Evolutionary conservation across 1,284 basidiomycete genomes (phyloP).

Genomic region (Boletus hoseneyae): DNA sequence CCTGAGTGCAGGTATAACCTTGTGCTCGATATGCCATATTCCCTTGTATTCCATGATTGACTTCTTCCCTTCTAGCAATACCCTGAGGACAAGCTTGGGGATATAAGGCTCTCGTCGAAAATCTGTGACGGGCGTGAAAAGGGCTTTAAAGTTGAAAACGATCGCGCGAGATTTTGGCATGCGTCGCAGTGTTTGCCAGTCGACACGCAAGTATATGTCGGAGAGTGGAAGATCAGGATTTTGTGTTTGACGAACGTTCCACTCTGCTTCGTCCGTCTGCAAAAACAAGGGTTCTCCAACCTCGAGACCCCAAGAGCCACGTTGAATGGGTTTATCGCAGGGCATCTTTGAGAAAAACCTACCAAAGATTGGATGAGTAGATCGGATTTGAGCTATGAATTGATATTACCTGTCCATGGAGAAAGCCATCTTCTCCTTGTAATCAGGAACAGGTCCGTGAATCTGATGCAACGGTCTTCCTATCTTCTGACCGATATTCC

Average conservation of each 20-base stretch:
- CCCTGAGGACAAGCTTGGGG: slow-evolving; percentile 41
- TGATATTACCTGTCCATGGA: slow-evolving; percentile 47
- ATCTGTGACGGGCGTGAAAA: slow-evolving; percentile 46
- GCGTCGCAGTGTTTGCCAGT: slow-evolving; percentile 53
- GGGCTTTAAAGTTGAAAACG: slow-evolving; percentile 49
- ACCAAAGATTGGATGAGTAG: background rate
- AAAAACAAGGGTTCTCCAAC: slow-evolving; percentile 45
- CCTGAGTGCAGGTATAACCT: slow-evolving; percentile 42
- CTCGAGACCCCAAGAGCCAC: slow-evolving; percentile 49
- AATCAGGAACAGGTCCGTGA: slow-evolving; percentile 46
- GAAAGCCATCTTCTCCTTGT: slow-evolving; percentile 44
- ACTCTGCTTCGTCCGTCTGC: slow-evolving; percentile 38
- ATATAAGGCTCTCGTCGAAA: slow-evolving; percentile 46
- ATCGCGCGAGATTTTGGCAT: slow-evolving; percentile 45
- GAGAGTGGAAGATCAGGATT: slow-evolving; percentile 36
- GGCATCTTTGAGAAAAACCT: slow-evolving; percentile 48
- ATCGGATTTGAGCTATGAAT: background rate
- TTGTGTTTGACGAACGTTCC: slow-evolving; percentile 32
- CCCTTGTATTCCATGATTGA: slow-evolving; percentile 44
- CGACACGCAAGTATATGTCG: slow-evolving; percentile 45
- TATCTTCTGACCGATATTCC: slow-evolving; percentile 45
- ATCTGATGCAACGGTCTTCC: slow-evolving; percentile 45
- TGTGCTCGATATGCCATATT: slow-evolving; percentile 40
- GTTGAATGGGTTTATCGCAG: slow-evolving; percentile 46
- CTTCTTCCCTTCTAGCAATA: slow-evolving; percentile 39